Base-by-base conservation (phyloP, 768 basidiomycete species). In the Gymnopilus junonius region DNA sequence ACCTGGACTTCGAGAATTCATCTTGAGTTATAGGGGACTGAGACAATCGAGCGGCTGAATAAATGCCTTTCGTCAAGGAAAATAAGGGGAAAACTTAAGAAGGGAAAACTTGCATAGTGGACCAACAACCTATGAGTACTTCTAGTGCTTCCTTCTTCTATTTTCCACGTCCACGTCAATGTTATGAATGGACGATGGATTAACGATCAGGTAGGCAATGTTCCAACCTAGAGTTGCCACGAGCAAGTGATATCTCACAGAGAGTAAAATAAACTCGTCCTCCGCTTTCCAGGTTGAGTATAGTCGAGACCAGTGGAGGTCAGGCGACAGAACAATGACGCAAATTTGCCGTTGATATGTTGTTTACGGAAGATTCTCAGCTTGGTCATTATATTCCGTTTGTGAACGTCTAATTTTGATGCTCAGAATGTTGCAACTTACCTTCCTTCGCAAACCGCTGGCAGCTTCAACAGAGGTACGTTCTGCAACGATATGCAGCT, bases 101-200 rank as follows among this genome's bases (percentile, higher is more conserved):
- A 45, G 20, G 17, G 35, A 34, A 45, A 23, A 55, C 53, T 55
- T 32, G 31, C 40, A 43, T 15, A 8, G 27, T 39, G 61, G 61
- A 56, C 61, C 61, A 62, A 62, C 54, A 62, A 45, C 27, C 61
- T 55, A 62, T 62, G 56, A 62, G 54, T 62, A 62, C 23, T 55
- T 17, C 37, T 21, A n/a, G 25, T 25, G 48, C 54, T 55, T 40
- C 54, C 21, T 37, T 23, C 35, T 55, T 27, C 54, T 55, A 55
- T 46, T 25, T 55, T 61, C 54, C 60, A 55, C 53, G 40, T 48
- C 40, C 51, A 56, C 54, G 48, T 35, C 46, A 59, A 59, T 32
- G 14, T 48, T 56, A 43, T 51, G 48, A 51, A 51, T 51, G 48
- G 27, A 17, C 21, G 25, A 39, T n/a, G 40, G 34, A 34, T 35